These are phyloP conservation scores for Hypoxylon sp. DNA, from an alignment of 2,329 filamentous ascomycete genomes.

Conservation along the genomic window DNA sequence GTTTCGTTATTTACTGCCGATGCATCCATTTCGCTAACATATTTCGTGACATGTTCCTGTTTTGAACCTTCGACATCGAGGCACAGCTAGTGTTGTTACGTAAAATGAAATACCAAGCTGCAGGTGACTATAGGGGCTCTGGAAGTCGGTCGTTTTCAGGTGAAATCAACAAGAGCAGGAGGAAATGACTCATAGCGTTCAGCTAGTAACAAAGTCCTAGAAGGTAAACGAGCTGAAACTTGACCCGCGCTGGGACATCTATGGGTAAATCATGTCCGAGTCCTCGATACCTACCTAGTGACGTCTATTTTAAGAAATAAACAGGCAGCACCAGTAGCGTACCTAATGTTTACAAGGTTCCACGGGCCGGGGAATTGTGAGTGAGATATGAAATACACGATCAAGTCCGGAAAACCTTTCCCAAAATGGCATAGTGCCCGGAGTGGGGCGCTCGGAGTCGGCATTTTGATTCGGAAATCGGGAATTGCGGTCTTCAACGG, in stretches of 20 bases:
- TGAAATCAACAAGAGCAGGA: background rate
- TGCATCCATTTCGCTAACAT: background rate
- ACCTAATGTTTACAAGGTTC: background rate
- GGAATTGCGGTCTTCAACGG: background rate
- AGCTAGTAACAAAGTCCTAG: too few species aligned
- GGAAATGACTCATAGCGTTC: background rate
- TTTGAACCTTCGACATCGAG: background rate
- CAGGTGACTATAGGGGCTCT: background rate
- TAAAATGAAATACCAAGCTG: background rate
- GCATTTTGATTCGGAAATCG: slow-evolving; percentile 35
- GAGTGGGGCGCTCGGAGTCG: slow-evolving; percentile 24
- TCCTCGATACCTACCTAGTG: background rate
- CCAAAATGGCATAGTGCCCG: background rate
- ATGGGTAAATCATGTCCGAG: too few species aligned
- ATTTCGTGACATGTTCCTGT: background rate
- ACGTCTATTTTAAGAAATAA: background rate
- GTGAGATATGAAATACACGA: background rate
- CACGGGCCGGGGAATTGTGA: background rate
- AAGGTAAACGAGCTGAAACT: background rate
- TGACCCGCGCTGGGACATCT: background rate
- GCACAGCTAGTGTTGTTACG: background rate
- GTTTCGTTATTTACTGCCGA: background rate
- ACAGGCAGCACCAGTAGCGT: background rate
- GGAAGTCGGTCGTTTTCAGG: background rate
- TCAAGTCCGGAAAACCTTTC: slow-evolving; percentile 9